Conservation (phyloP, 495 filamentous ascomycete genomes). For the Staphylotrichum longicolle region DNA sequence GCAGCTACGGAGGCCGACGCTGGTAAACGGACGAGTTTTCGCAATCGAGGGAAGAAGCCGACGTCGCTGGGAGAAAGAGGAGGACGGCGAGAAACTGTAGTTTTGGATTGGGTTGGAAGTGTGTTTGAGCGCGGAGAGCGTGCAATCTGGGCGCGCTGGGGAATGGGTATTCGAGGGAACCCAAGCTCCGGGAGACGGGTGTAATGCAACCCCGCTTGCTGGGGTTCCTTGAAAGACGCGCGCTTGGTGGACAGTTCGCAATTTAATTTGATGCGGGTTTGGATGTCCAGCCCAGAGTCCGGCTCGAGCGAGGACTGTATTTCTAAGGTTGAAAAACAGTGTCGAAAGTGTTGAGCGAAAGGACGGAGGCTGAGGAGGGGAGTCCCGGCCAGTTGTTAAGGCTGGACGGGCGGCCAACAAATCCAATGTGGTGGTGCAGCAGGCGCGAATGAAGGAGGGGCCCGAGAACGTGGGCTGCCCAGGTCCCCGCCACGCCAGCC, state of each 20-base stretch:
- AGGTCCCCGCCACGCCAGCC: constrained; percentile 8
- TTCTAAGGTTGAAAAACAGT: neutral
- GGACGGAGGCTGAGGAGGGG: constrained; percentile 1
- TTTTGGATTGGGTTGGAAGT: neutral
- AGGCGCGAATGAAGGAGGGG: constrained; percentile 13
- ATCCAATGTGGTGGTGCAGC: neutral
- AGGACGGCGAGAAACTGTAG: neutral
- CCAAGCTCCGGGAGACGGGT: no score
- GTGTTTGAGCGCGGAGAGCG: neutral
- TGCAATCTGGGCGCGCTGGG: neutral
- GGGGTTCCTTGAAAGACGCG: neutral
- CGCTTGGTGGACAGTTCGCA: neutral
- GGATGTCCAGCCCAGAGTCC: constrained; percentile 5
- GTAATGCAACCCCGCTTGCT: no score
- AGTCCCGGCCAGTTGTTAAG: neutral
- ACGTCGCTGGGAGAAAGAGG: neutral
- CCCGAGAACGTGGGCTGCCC: constrained; percentile 15
- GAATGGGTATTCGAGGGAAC: neutral
- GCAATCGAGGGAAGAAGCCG: neutral
- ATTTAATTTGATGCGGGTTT: neutral
- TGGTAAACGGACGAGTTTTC: neutral
- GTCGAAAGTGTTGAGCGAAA: neutral
- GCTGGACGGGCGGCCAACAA: constrained; percentile 15
- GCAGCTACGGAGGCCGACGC: neutral
- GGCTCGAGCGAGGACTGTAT: constrained; percentile 1